phyloP scores from a whole-genome alignment of 345 rosid species.

The Euphorbia peplus region DNA sequence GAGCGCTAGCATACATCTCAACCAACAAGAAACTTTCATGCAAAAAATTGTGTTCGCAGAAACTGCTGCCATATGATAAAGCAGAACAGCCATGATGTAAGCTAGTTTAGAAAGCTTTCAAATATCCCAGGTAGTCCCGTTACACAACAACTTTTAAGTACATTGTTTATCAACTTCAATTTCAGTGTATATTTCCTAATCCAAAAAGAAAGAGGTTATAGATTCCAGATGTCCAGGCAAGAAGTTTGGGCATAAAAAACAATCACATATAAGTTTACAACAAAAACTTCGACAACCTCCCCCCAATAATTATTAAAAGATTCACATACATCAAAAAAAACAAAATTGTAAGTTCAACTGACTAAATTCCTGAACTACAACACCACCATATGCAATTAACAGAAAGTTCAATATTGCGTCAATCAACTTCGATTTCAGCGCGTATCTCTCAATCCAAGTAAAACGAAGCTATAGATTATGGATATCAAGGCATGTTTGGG shows the following conservation, averaged over 20 bases:
- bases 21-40: not conserved
- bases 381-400: no score
- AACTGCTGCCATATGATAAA: not conserved
- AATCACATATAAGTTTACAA: no score
- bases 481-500: no score
- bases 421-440: not conserved
- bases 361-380: no score
- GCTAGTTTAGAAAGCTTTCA: not conserved
- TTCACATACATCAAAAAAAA: no score
- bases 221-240: not conserved
- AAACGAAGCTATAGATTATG: not conserved
- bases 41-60: not conserved
- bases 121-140: not conserved
- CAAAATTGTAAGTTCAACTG: no score
- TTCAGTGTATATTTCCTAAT: not conserved
- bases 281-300: no score
- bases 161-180: not conserved
- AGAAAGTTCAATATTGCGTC: no score
- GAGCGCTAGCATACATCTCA: no score
- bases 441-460: not conserved
- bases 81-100: no score
- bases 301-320: no score
- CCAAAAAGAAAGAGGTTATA: not conserved
- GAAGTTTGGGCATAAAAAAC: no score
- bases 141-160: not conserved